Evolutionary conservation across 2,329 filamentous ascomycete species (phyloP).

Genomic region (Hortaea werneckii): DNA sequence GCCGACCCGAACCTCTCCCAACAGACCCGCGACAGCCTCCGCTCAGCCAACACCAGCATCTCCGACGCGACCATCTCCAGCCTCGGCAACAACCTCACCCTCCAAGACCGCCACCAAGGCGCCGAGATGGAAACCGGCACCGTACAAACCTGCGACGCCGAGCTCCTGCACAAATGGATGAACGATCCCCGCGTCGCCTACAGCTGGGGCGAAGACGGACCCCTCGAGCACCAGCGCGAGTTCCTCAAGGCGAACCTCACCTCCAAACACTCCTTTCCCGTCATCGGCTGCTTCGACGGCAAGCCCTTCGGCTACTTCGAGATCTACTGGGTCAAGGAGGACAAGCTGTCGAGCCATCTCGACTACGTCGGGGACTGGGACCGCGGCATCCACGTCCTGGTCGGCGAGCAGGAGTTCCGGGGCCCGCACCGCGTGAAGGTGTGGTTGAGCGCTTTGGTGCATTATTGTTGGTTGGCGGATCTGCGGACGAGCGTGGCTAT

Average conservation of each 20-base stretch:
- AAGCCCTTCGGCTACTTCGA: slow-evolving; percentile 96
- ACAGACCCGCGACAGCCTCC: not conserved
- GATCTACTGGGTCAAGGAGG: slow-evolving; percentile 97
- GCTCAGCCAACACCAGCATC: not conserved
- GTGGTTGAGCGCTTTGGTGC: slow-evolving; percentile 81
- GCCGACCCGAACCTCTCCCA: slow-evolving; percentile 6
- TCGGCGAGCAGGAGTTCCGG: slow-evolving; percentile 86
- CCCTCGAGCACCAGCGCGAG: slow-evolving; percentile 45
- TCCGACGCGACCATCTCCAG: slow-evolving; percentile 1
- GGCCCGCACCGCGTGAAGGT: slow-evolving; percentile 64
- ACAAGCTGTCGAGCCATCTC: slow-evolving; percentile 57
- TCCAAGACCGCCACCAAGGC: not conserved
- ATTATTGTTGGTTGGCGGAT: slow-evolving; percentile 72
- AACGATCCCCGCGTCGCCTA: slow-evolving; percentile 69
- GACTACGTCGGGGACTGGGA: slow-evolving; percentile 65
- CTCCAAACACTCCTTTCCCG: slow-evolving; percentile 72
- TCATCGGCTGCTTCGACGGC: slow-evolving; percentile 87
- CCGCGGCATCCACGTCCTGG: slow-evolving; percentile 74
- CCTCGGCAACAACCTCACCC: not conserved
- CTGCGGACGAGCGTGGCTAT: slow-evolving; percentile 71
- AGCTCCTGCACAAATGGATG: slow-evolving; percentile 79
- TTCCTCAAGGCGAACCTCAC: slow-evolving; percentile 60
- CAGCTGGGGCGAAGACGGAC: slow-evolving; percentile 69
- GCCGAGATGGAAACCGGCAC: slow-evolving; percentile 6
- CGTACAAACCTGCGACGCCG: slow-evolving; percentile 42